Base-by-base conservation (phyloP, 176 grass and related monocot species). In the Avena atlantica region DNA sequence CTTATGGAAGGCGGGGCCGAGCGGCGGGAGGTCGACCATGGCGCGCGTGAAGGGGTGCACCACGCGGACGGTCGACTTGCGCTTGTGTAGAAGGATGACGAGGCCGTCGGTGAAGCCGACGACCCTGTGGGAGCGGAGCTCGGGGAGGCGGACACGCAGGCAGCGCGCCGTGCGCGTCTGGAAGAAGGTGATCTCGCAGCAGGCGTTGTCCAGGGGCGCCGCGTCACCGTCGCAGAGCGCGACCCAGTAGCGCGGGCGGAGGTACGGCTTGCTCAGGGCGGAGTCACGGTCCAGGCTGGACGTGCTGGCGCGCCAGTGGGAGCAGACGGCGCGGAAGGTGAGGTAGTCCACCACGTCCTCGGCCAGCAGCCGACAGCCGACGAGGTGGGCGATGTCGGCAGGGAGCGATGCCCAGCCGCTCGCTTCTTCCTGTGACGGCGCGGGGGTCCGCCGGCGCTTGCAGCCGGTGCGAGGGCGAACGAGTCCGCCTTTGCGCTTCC, bases 31-130 rank as follows among this genome's bases (percentile, higher is more conserved):
- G 36, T 89, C 72, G 12, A 68, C 48, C 42, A 47, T 34, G 45
- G n/a, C 66, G 57, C 81, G 73, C n/a, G 74, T 89, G 63, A 89
- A 89, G 37, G 81, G 81, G 51, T 85, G 82, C 2, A 89, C 36
- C 19, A 89, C 57, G 45, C 87, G 87, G 27, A 80, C 36, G 29
- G 78, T 51, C 12, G 58, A 47, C 19, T 61, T 85, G 19, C 6
- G 45, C 20, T 73, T 61, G 68, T 89, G 29, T 2, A 89, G 12
- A 2, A 89, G 74, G 31, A 82, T 52, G 48, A 82, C 0, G 47
- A 82, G 63, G 63, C 63, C 80, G 23, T 82, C 80, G 5, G 62
- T 83, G 50, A 83, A 70, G 29, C 50, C 81, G 81, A 83, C 31
- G 49, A 83, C 55, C 10, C 66, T 52, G 29, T 71, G 66, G 50